These are phyloP conservation scores for Beauveria sp. DNA, from an alignment of 2,329 filamentous ascomycete genomes.

Conservation along the genomic window DNA sequence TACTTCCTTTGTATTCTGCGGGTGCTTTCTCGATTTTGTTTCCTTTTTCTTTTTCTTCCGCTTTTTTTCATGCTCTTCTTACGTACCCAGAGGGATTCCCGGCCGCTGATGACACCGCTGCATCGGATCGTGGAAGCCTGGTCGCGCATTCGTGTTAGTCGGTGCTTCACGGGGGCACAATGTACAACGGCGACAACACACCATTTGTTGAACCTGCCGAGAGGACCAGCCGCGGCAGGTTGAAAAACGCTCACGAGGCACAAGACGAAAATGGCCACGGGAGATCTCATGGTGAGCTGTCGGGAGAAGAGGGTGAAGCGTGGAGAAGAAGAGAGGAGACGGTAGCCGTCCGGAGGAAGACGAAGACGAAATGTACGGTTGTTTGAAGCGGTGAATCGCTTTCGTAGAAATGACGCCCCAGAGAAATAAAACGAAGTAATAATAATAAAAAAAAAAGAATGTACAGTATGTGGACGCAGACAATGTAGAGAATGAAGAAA, in stretches of 20 bases:
- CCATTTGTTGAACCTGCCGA: slow-evolving; percentile 22
- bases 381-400: neutral
- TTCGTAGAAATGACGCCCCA: too few species aligned
- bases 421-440: too few species aligned
- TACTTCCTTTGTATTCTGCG: neutral
- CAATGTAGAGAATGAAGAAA: too few species aligned
- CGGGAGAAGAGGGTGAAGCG: neutral
- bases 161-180: too few species aligned
- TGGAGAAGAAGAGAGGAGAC: neutral
- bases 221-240: slow-evolving; percentile 27
- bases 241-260: slow-evolving; percentile 22
- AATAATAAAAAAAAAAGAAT: too few species aligned
- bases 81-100: neutral
- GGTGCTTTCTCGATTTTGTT: neutral
- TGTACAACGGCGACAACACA: slow-evolving; percentile 15
- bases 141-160: neutral
- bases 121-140: neutral
- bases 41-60: neutral
- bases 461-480: too few species aligned
- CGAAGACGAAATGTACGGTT: too few species aligned
- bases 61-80: neutral
- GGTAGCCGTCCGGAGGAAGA: neutral
- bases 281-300: slow-evolving; percentile 17
- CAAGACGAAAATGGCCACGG: slow-evolving; percentile 16
- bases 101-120: neutral